Percentiles rank a stretch among this genome's conserved stretches.
These are phyloP conservation scores for Chloris gayana DNA, from an alignment of 176 grass and related monocot genomes.

Conservation along the genomic window DNA sequence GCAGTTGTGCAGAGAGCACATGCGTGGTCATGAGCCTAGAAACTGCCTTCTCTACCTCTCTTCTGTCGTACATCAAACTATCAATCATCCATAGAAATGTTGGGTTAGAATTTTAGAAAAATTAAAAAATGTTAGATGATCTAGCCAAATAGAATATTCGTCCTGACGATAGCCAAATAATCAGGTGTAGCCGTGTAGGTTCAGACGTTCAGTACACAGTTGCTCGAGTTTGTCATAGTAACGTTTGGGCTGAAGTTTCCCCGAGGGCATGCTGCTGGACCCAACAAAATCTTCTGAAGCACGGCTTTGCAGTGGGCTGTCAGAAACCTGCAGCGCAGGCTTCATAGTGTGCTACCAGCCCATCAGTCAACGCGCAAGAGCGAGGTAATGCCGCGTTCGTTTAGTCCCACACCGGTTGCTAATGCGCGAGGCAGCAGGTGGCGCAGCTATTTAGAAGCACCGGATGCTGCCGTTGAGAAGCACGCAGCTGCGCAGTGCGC, in stretches of 20 bases:
- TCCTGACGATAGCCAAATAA: too few relatives aligned
- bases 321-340: not conserved
- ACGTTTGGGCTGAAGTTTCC: too few relatives aligned
- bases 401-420: not conserved
- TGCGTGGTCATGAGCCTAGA: not conserved
- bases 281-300: too few relatives aligned
- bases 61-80: not conserved
- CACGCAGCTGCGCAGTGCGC: conserved; percentile 60
- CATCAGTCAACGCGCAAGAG: not conserved
- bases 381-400: not conserved
- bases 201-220: too few relatives aligned
- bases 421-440: not conserved
- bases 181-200: too few relatives aligned
- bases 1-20: not conserved
- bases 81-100: not conserved
- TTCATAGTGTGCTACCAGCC: not conserved
- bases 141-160: too few relatives aligned
- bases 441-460: not conserved
- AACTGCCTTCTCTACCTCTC: not conserved
- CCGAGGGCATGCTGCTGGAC: too few relatives aligned
- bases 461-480: accelerated
- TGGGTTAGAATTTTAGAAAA: too few relatives aligned
- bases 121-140: too few relatives aligned
- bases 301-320: not conserved
- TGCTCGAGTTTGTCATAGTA: too few relatives aligned